Evolutionary conservation across 306 rosid genomes (phyloP), one percentile per base, ranked within the genome.

Genomic region (Trifolium fragiferum): DNA sequence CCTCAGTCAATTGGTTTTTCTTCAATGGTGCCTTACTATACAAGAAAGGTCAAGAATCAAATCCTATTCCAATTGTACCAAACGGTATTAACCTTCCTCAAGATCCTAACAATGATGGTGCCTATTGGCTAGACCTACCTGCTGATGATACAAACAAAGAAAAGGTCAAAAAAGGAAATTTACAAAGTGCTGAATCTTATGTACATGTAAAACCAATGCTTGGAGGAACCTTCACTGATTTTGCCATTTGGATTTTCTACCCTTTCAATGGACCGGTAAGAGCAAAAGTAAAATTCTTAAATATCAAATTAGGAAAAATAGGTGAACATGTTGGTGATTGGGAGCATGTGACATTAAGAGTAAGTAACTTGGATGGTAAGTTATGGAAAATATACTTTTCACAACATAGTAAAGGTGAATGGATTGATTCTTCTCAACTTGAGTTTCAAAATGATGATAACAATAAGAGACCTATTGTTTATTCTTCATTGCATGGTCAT

Each of bases 271-370:
- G 98, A 0, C 87, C 93, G 1, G 88, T 83, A 3, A 87, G 68
- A 66, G 98, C 90, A n/a, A 90, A 90, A 80, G 92, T 86, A 0
- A 73, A 74, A 23, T 23, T 80, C 18, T 0, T 90, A 20, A 86
- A 66, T 27, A 1, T 93, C 8, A 21, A 90, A 1, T 43, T 93
- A 54, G 92, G 89, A 33, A 84, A 73, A 40, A 86, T 92, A 13
- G 93, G 97, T 30, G 85, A 92, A 44, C 96, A 90, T 66, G 82
- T 90, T 7, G 96, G 98, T 2, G 96, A 92, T 7, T 89, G 96
- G 96, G 96, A 92, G 70, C 96, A 92, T 68, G 71, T 89, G 20
- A 92, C 97, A 0, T 49, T 92, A 72, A 73, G 96, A 25, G 44
- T 92, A 13, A 92, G 97, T 81, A 92, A 92, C 59, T 89, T 92